These are phyloP conservation scores for Lachnellula willkommii DNA, from an alignment of 2,329 filamentous ascomycete genomes.

Conservation along the genomic window DNA sequence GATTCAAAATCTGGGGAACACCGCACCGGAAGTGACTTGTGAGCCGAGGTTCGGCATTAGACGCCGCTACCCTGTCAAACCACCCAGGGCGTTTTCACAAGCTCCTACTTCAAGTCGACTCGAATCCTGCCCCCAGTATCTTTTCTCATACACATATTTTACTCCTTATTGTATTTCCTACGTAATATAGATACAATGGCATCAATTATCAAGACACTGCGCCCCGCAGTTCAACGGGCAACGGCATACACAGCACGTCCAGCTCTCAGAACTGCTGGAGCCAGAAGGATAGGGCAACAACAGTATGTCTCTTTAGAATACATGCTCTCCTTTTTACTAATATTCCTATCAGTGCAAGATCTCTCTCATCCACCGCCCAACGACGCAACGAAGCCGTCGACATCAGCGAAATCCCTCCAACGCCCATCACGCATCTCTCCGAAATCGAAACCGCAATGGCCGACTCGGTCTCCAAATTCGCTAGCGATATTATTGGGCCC, in stretches of 20 bases:
- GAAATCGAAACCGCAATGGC: constrained; percentile 87
- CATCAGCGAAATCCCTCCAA: constrained; percentile 75
- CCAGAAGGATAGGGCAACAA: constrained; percentile 34
- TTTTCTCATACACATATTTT: background rate
- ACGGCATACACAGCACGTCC: constrained; percentile 33
- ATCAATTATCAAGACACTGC: constrained; percentile 41
- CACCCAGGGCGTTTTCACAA: background rate
- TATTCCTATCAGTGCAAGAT: constrained; percentile 36
- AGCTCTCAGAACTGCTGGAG: constrained; percentile 34
- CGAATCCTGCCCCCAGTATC: background rate
- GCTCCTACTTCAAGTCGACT: background rate
- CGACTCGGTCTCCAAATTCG: constrained; percentile 86
- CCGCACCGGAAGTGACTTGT: too few species aligned
- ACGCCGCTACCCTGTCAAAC: too few species aligned
- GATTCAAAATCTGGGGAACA: too few species aligned
- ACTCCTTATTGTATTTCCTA: background rate
- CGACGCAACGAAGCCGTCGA: constrained; percentile 51
- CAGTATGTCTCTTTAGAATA: constrained; percentile 31
- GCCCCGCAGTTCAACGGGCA: constrained; percentile 39
- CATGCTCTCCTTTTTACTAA: constrained; percentile 3
- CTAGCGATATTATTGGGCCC: constrained; percentile 79
- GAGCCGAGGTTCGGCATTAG: too few species aligned
- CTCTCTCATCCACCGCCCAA: constrained; percentile 55
- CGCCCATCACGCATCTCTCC: constrained; percentile 87
- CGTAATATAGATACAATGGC: constrained; percentile 36